A percentile compares a stretch with the other conserved stretches of the same genome.
Conservation (phyloP, 345 rosid genomes). For the Citrus sp. region DNA sequence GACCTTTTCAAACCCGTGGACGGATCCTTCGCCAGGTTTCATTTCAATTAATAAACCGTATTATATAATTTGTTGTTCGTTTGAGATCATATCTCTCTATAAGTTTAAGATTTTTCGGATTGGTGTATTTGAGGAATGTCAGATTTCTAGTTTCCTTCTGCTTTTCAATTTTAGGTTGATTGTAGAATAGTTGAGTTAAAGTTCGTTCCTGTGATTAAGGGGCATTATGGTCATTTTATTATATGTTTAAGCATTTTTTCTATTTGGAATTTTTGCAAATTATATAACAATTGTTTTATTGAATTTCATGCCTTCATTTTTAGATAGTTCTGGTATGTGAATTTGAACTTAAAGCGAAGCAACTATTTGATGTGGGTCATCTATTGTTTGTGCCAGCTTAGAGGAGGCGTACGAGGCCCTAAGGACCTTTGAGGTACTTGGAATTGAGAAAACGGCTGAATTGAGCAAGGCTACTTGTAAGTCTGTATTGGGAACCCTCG, state of each 20-base stretch:
- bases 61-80: not conserved
- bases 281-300: not conserved
- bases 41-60: slow-evolving; percentile 11
- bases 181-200: not conserved
- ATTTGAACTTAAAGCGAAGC: not conserved
- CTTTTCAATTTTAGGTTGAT: not conserved
- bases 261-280: not conserved
- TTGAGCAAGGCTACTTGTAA: slow-evolving; percentile 45
- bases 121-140: not conserved
- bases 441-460: slow-evolving; percentile 52
- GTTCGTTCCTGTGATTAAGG: not conserved
- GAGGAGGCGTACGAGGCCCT: slow-evolving; percentile 81
- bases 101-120: not conserved
- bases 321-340: not conserved
- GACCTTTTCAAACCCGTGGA: slow-evolving; percentile 58
- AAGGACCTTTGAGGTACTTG: slow-evolving; percentile 75
- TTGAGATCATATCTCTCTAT: not conserved
- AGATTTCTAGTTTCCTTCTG: not conserved
- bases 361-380: not conserved
- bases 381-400: slow-evolving; percentile 37
- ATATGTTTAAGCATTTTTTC: not conserved
- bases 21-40: slow-evolving; percentile 72
- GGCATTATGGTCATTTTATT: not conserved
- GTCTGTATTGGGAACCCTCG: slow-evolving; percentile 42
- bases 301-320: not conserved